These are phyloP conservation scores for Penicillium sp. DNA, from an alignment of 2,329 filamentous ascomycete genomes.

Conservation along the genomic window DNA sequence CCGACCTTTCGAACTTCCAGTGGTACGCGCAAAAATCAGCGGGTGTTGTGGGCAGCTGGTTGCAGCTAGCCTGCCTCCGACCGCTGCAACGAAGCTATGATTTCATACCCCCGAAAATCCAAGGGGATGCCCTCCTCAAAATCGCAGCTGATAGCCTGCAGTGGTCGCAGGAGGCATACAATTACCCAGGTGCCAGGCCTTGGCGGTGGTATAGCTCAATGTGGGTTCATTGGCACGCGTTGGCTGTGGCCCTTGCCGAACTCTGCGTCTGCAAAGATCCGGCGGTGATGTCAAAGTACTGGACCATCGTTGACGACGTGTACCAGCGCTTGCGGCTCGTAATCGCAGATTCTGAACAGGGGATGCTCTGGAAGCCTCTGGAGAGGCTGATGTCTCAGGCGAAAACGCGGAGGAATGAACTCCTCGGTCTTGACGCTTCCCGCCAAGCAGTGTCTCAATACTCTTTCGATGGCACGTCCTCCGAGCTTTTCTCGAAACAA, in stretches of 20 bases:
- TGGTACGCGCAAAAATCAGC: conserved; percentile 26
- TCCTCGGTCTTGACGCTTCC: conserved; percentile 4
- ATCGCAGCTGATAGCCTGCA: conserved; percentile 27
- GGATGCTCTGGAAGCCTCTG: conserved; percentile 32
- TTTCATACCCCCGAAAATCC: conserved; percentile 25
- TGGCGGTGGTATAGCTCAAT: conserved; percentile 31
- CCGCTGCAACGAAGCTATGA: conserved; percentile 25
- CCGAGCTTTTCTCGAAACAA: neutral
- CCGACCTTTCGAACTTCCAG: conserved; percentile 24
- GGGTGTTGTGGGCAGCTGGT: conserved; percentile 21
- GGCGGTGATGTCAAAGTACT: conserved; percentile 19
- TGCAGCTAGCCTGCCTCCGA: conserved; percentile 30
- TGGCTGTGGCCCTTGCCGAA: conserved; percentile 33
- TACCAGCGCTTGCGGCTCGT: conserved; percentile 23
- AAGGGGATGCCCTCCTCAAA: conserved; percentile 23
- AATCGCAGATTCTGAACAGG: conserved; percentile 28
- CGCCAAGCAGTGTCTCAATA: neutral
- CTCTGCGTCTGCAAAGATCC: conserved; percentile 31
- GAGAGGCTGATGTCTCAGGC: conserved; percentile 31
- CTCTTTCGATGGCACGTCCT: neutral
- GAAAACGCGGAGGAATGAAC: conserved; percentile 13
- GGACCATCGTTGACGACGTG: conserved; percentile 24
- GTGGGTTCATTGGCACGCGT: conserved; percentile 34
- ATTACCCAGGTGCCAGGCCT: conserved; percentile 17
- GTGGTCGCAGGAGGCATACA: conserved; percentile 17